Conservation (phyloP, 495 filamentous ascomycete genomes). For the Trichoderma asperelloides region DNA sequence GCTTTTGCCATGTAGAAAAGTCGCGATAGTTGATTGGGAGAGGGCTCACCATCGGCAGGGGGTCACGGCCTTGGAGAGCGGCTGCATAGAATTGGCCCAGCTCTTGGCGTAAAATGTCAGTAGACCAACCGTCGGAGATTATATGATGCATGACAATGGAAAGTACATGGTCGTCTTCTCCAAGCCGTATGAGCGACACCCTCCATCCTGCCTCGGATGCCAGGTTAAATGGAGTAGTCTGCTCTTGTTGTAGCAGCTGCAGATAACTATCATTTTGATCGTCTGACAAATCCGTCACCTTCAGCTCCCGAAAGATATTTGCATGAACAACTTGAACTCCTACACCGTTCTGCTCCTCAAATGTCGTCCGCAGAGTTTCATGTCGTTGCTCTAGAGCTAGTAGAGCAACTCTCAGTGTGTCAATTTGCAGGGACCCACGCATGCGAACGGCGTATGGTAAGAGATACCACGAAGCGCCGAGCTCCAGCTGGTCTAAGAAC, state of each 20-base stretch:
- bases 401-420: conserved; percentile 9
- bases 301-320: neutral
- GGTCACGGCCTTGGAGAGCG: conserved; percentile 12
- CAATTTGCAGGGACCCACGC: conserved; percentile 11
- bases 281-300: neutral
- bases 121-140: conserved; percentile 15
- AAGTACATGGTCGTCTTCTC: conserved; percentile 12
- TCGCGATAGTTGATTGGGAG: conserved; percentile 14
- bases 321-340: conserved; percentile 10
- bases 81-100: conserved; percentile 11
- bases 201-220: conserved; percentile 12
- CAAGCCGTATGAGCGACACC: conserved; percentile 11
- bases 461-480: conserved; percentile 11
- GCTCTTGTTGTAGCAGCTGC: neutral
- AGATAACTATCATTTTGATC: neutral
- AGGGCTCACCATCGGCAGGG: conserved; percentile 11
- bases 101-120: conserved; percentile 12
- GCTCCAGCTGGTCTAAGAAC: conserved; percentile 13
- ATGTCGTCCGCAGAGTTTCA: conserved; percentile 15
- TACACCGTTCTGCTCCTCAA: conserved; percentile 11
- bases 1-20: conserved; percentile 14
- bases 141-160: conserved; percentile 16
- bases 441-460: conserved; percentile 13
- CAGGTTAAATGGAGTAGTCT: conserved; percentile 11
- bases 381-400: conserved; percentile 12